Conservation (phyloP, 371 early-diverging fungal species). For the Zopfochytrium polystomum region DNA sequence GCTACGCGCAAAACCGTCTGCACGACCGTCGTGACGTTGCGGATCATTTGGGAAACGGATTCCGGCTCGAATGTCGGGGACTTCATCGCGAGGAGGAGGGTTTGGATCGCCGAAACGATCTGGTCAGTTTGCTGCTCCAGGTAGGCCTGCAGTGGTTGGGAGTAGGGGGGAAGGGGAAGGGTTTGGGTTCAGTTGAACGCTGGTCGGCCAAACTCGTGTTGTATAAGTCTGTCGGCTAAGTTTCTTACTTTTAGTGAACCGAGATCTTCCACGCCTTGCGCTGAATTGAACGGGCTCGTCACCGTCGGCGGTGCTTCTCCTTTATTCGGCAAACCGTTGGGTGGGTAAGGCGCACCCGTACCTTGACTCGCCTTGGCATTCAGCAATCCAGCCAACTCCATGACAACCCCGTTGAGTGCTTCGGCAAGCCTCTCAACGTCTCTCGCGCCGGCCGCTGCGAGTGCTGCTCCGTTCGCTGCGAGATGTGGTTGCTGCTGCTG, state of each 20-base stretch:
- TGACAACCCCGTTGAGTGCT: conserved; percentile 69
- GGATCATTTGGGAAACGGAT: conserved; percentile 64
- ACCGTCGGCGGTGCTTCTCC: too few species aligned
- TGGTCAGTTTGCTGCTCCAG: conserved; percentile 81
- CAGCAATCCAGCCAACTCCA: conserved; percentile 72
- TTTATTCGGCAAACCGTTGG: too few species aligned
- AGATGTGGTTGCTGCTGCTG: conserved; percentile 60
- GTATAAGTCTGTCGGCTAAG: too few species aligned
- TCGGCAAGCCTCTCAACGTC: conserved; percentile 75
- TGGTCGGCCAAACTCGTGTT: neutral
- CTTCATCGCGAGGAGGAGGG: conserved; percentile 67
- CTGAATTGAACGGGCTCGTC: too few species aligned
- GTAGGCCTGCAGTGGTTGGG: conserved; percentile 40
- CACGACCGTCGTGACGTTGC: conserved; percentile 52
- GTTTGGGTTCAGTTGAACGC: neutral
- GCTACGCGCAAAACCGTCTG: conserved; percentile 43
- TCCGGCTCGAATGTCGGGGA: conserved; percentile 52
- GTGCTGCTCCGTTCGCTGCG: neutral
- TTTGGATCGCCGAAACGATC: conserved; percentile 85
- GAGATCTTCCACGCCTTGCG: conserved; percentile 24
- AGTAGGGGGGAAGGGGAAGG: neutral
- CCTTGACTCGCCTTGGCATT: neutral
- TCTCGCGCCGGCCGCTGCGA: neutral
- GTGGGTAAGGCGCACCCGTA: neutral
- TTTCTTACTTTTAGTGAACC: conserved; percentile 37